Conservation (phyloP, 495 filamentous ascomycete genomes). For the Terfezia claveryi region DNA sequence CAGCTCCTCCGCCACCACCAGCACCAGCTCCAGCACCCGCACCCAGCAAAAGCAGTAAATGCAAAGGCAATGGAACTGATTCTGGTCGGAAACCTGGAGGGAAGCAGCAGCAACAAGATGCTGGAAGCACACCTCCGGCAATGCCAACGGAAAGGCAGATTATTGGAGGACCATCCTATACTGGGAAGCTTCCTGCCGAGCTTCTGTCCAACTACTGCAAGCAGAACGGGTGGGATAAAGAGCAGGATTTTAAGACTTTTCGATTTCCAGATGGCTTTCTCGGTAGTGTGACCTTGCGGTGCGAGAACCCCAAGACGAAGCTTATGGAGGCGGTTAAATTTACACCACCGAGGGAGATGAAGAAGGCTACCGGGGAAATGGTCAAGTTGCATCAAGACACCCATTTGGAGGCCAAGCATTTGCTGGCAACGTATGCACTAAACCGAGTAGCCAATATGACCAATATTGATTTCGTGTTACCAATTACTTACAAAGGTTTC, state of each 20-base stretch:
- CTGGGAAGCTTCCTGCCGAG: slow-evolving; percentile 83
- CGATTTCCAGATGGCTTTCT: slow-evolving; percentile 37
- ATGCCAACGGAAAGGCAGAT: too few species aligned
- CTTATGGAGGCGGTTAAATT: slow-evolving; percentile 38
- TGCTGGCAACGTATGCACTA: slow-evolving; percentile 72
- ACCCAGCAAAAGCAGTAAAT: too few species aligned
- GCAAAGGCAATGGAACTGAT: too few species aligned
- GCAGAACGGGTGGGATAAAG: slow-evolving; percentile 70
- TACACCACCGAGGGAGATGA: slow-evolving; percentile 54
- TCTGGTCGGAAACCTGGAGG: too few species aligned
- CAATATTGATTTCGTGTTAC: slow-evolving; percentile 81
- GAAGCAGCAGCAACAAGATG: too few species aligned
- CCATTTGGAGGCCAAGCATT: slow-evolving; percentile 74
- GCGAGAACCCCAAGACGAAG: slow-evolving; percentile 61
- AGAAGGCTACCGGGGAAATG: slow-evolving; percentile 27
- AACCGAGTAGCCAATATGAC: slow-evolving; percentile 84
- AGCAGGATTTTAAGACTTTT: slow-evolving; percentile 72
- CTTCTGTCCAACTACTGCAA: slow-evolving; percentile 60
- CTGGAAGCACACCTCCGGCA: too few species aligned
- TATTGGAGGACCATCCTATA: slow-evolving; percentile 86
- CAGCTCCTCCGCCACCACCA: too few species aligned
- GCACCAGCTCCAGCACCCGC: too few species aligned
- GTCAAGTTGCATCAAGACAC: slow-evolving; percentile 53
- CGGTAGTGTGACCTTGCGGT: slow-evolving; percentile 55
- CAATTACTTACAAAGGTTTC: slow-evolving; percentile 63